phyloP scores from a whole-genome alignment of 495 filamentous ascomycete species.

The Achaetomiella virescens region DNA sequence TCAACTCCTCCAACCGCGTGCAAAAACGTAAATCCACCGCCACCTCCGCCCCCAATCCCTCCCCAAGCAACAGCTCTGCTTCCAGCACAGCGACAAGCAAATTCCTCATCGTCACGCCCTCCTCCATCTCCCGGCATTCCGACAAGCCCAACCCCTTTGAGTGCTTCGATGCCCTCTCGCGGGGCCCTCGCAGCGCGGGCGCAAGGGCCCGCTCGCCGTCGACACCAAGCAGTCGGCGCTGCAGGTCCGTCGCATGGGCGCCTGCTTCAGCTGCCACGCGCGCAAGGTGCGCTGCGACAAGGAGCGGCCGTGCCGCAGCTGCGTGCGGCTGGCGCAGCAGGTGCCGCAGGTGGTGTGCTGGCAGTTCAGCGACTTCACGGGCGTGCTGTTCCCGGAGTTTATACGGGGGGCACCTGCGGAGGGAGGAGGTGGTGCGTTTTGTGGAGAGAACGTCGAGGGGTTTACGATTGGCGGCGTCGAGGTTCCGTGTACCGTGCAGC shows the following conservation, averaged over 20 bases:
- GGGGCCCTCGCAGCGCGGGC: conserved; percentile 39
- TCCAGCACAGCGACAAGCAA: conserved; percentile 19
- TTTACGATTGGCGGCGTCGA: conserved; percentile 34
- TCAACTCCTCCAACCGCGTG: conserved; percentile 25
- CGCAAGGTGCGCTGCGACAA: conserved; percentile 44
- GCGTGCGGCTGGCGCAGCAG: conserved; percentile 36
- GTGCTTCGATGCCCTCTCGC: conserved; percentile 37
- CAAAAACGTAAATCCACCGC: conserved; percentile 29
- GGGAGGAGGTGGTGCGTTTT: conserved; percentile 38
- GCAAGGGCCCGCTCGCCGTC: conserved; percentile 42
- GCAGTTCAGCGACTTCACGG: conserved; percentile 42
- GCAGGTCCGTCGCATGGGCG: conserved; percentile 40
- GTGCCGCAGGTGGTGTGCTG: conserved; percentile 43
- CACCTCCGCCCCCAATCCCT: background rate
- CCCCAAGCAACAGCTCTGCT: background rate
- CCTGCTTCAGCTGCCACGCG: conserved; percentile 47
- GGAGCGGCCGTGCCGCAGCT: conserved; percentile 43
- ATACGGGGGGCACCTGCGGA: conserved; percentile 41
- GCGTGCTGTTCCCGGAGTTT: conserved; percentile 43
- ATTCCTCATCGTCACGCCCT: conserved; percentile 45
- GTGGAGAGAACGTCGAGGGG: conserved; percentile 35
- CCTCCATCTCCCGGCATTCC: conserved; percentile 23
- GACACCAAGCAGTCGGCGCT: conserved; percentile 44
- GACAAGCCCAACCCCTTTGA: conserved; percentile 39
- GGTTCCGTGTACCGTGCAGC: conserved; percentile 34